Conservation (phyloP, 306 rosid species). For the Myrica gale region DNA sequence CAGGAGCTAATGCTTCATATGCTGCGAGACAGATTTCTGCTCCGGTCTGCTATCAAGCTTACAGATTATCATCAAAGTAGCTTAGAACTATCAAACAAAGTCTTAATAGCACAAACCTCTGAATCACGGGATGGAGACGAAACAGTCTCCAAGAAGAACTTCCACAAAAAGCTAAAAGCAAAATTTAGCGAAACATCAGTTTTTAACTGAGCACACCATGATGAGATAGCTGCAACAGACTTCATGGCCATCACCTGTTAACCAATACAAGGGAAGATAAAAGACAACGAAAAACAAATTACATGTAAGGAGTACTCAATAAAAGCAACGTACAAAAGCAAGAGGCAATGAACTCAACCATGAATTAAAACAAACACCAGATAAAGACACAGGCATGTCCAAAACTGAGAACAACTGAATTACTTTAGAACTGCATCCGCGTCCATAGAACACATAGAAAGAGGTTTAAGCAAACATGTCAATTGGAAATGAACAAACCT, state of each 20-base stretch:
- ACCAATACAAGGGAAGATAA: slow-evolving; percentile 30
- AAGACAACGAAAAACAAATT: slow-evolving; percentile 19
- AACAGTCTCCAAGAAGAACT: slow-evolving; percentile 65
- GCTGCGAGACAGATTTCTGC: slow-evolving; percentile 87
- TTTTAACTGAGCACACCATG: slow-evolving; percentile 55
- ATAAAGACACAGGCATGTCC: not conserved
- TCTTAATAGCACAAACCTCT: slow-evolving; percentile 46
- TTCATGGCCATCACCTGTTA: slow-evolving; percentile 66
- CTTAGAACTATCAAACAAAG: slow-evolving; percentile 27
- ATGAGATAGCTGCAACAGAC: slow-evolving; percentile 62
- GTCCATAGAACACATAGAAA: not conserved
- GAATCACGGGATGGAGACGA: slow-evolving; percentile 52
- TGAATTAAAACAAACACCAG: not conserved
- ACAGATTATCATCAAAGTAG: slow-evolving; percentile 26
- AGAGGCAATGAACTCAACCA: not conserved
- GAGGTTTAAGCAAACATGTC: not conserved
- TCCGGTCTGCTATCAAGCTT: slow-evolving; percentile 49
- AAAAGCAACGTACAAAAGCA: slow-evolving; percentile 18
- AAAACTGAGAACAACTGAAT: slow-evolving; percentile 1
- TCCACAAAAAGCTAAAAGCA: slow-evolving; percentile 64
- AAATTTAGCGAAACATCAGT: slow-evolving; percentile 36
- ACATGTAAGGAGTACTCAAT: slow-evolving; percentile 18
- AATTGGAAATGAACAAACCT: not conserved
- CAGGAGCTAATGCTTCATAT: slow-evolving; percentile 71
- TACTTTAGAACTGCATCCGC: not conserved